Conservation (phyloP, 768 basidiomycete species). For the Boletus sensibilis region DNA sequence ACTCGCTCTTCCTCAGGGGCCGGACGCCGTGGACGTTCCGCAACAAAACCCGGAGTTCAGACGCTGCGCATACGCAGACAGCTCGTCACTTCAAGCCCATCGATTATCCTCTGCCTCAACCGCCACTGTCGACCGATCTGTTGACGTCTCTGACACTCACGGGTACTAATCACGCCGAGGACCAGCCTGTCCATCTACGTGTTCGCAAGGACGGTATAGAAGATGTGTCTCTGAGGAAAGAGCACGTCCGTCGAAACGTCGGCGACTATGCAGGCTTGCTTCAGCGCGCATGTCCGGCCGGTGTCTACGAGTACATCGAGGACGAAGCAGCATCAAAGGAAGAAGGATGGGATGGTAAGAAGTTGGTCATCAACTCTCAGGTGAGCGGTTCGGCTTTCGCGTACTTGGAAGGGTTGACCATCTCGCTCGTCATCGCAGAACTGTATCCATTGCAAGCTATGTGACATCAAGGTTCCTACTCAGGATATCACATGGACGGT, state of each 20-base stretch:
- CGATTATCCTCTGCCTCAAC: slow-evolving; percentile 82
- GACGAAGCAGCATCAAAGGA: slow-evolving; percentile 49
- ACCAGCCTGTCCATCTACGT: slow-evolving; percentile 87
- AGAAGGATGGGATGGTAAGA: slow-evolving; percentile 76
- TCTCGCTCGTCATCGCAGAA: slow-evolving; percentile 46
- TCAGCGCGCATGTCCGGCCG: slow-evolving; percentile 90
- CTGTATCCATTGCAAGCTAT: slow-evolving; percentile 92
- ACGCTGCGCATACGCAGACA: slow-evolving; percentile 69
- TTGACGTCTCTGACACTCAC: slow-evolving; percentile 88
- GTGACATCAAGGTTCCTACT: slow-evolving; percentile 94
- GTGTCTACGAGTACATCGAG: slow-evolving; percentile 94
- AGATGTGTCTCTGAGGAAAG: slow-evolving; percentile 43
- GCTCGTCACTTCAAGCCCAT: slow-evolving; percentile 71
- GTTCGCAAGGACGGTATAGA: slow-evolving; percentile 48
- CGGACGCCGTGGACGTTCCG: slow-evolving; percentile 91
- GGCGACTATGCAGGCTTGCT: slow-evolving; percentile 83
- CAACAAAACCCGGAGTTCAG: slow-evolving; percentile 52
- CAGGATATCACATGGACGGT: slow-evolving; percentile 98
- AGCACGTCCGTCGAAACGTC: slow-evolving; percentile 76
- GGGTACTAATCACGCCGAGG: slow-evolving; percentile 95
- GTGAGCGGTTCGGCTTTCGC: slow-evolving; percentile 38
- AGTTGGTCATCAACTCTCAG: slow-evolving; percentile 95
- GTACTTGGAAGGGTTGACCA: background rate
- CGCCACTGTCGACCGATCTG: slow-evolving; percentile 90
- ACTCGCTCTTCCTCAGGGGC: slow-evolving; percentile 81